A percentile compares a stretch with the other conserved stretches of the same genome.
Conservation (phyloP, 805 yeast species). For the Cyberlindnera subsufficiens region DNA sequence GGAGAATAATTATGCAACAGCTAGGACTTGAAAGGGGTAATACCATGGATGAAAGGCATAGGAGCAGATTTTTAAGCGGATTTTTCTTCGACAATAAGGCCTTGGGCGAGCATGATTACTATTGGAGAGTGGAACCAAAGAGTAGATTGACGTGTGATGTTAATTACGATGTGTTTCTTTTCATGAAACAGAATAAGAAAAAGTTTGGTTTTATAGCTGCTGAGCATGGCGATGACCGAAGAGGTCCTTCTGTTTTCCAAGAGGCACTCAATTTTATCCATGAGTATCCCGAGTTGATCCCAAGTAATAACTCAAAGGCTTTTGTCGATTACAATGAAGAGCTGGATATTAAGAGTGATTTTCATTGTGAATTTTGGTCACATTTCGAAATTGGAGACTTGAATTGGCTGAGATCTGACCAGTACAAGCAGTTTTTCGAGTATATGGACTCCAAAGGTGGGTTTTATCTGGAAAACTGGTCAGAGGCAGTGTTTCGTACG, state of each 20-base stretch:
- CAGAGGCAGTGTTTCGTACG: conserved; percentile 79
- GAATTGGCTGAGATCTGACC: conserved; percentile 52
- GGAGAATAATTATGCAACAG: conserved; percentile 34
- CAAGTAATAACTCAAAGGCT: conserved; percentile 40
- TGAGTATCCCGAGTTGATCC: conserved; percentile 30
- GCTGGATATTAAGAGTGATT: conserved; percentile 31
- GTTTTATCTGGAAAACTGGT: conserved; percentile 81
- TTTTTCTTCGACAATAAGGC: conserved; percentile 57
- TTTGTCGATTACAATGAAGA: conserved; percentile 54
- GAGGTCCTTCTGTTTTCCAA: conserved; percentile 59
- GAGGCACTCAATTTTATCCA: conserved; percentile 37
- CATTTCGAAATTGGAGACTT: conserved; percentile 67
- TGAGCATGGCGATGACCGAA: conserved; percentile 45
- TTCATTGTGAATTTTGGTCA: conserved; percentile 67
- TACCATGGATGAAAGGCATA: conserved; percentile 57
- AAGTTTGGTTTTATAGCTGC: conserved; percentile 58
- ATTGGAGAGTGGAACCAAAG: conserved; percentile 73
- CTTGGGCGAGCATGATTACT: conserved; percentile 52
- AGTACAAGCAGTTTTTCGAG: conserved; percentile 51
- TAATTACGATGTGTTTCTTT: conserved; percentile 56
- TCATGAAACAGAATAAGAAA: conserved; percentile 46
- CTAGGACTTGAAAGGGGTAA: conserved; percentile 46
- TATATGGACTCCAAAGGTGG: conserved; percentile 64
- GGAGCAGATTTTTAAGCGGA: conserved; percentile 40
- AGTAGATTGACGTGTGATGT: conserved; percentile 53